phyloP scores from a whole-genome alignment of 495 filamentous ascomycete species.

The Trichoderma orchidacearum region DNA sequence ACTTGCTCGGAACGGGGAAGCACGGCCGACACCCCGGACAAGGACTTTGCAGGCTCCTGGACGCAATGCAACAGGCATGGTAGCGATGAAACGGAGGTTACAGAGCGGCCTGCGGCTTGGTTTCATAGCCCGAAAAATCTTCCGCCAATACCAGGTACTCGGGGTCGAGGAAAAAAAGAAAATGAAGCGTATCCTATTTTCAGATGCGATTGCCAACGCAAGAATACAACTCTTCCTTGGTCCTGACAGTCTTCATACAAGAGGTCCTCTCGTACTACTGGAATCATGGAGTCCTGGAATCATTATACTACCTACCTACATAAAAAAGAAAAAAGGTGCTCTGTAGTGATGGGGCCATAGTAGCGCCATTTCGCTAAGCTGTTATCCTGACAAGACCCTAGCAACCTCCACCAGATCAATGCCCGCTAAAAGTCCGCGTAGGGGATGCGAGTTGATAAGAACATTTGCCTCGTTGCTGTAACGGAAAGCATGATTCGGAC shows the following conservation, averaged over 20 bases:
- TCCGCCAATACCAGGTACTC: neutral
- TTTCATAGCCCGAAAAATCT: neutral
- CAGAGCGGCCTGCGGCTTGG: neutral
- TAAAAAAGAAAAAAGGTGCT: too few relatives aligned
- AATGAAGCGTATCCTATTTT: neutral
- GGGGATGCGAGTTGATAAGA: neutral
- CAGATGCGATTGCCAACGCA: neutral
- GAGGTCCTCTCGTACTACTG: neutral
- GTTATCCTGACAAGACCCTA: neutral
- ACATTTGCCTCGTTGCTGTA: too few relatives aligned
- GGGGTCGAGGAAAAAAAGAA: neutral
- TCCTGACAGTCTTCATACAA: too few relatives aligned
- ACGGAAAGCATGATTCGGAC: neutral
- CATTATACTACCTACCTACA: too few relatives aligned
- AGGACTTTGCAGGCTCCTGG: neutral
- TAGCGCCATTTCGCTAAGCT: neutral
- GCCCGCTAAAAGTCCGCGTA: neutral
- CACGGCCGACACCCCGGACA: neutral
- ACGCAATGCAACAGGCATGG: neutral
- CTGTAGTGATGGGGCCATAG: neutral
- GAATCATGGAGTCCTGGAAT: neutral
- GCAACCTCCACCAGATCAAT: neutral
- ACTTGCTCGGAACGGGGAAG: conserved; percentile 1
- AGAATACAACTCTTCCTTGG: too few relatives aligned
- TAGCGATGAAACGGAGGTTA: neutral